These are phyloP conservation scores for Clitopilus passeckerianus DNA, from an alignment of 768 basidiomycete genomes.

Conservation along the genomic window DNA sequence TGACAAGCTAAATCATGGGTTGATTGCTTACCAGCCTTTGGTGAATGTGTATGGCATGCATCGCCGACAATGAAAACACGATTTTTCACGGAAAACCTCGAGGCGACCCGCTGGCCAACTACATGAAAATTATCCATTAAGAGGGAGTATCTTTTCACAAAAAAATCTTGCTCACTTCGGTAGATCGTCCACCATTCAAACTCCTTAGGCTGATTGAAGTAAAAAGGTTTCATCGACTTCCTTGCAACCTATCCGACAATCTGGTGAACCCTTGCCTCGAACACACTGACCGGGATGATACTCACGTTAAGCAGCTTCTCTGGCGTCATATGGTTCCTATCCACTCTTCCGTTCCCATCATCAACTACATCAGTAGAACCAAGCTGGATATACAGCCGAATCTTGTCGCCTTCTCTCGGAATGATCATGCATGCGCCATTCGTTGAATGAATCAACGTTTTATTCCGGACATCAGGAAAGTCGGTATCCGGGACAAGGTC, in stretches of 20 bases:
- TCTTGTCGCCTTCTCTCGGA: constrained; percentile 63
- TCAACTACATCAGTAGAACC: constrained; percentile 42
- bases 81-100: constrained; percentile 52
- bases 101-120: constrained; percentile 77
- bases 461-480: constrained; percentile 73
- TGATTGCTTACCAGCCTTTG: constrained; percentile 47
- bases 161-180: constrained; percentile 39
- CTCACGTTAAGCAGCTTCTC: constrained; percentile 49
- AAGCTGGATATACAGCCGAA: constrained; percentile 70
- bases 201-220: constrained; percentile 37
- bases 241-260: constrained; percentile 39
- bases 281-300: constrained; percentile 1
- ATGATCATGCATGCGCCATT: constrained; percentile 71
- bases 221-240: constrained; percentile 53
- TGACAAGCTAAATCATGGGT: neutral
- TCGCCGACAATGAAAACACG: constrained; percentile 77
- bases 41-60: constrained; percentile 67
- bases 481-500: constrained; percentile 68
- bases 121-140: neutral
- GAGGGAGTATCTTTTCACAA: neutral
- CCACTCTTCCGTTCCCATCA: constrained; percentile 42
- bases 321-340: constrained; percentile 46
- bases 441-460: constrained; percentile 60
- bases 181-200: constrained; percentile 76
- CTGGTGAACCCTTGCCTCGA: neutral